Base-by-base conservation (phyloP, 768 basidiomycete species). In the Amanita pseudoporphyria region DNA sequence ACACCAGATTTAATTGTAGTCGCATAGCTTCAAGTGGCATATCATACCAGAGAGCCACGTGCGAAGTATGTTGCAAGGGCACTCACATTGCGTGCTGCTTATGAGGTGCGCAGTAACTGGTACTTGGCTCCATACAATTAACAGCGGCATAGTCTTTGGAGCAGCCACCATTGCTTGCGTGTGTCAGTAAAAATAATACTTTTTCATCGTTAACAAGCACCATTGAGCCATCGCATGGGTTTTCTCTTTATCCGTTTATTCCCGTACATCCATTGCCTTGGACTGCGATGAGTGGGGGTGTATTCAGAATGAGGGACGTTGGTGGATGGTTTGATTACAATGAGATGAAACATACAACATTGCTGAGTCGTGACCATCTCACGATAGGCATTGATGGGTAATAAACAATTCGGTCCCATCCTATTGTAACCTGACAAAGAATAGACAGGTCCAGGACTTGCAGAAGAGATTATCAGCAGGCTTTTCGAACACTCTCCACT, bases 191-290 rank as follows among this genome's bases (percentile, higher is more conserved):
- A 16, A 19, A 33, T 31, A 22, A 40, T 22, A 35, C 31, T 18
- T 37, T 37, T 24, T 24, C 22, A 37, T 24, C 40, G 46, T 47
- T 12, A 26, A 6, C 10, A 30, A 28, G 18, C 18, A 33, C 9
- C 12, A 18, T 28, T 32, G 39, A 63, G n/a, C 66, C 66, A 41
- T 62, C 66, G 3, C 60, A 64, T 26, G 58, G 58, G 14, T 87
- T 84, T 59, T 74, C 82, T n/a, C 54, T 85, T 33, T 89, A 80
- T 61, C 87, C 87, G 0, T 85, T 85, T 57, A 56, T 76, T 5
- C 64, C 77, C 1, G 67, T 75, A 9, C 74, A 69, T 13, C 58
- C 73, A 9, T 60, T 76, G 32, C 72, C 74, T 6, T 79, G 77
- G 71, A 73, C 67, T 33, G 64, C 71, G 55, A 64, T 64, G 18